Conservation (phyloP, 129 eudicot species). For the Flaveria trinervia region DNA sequence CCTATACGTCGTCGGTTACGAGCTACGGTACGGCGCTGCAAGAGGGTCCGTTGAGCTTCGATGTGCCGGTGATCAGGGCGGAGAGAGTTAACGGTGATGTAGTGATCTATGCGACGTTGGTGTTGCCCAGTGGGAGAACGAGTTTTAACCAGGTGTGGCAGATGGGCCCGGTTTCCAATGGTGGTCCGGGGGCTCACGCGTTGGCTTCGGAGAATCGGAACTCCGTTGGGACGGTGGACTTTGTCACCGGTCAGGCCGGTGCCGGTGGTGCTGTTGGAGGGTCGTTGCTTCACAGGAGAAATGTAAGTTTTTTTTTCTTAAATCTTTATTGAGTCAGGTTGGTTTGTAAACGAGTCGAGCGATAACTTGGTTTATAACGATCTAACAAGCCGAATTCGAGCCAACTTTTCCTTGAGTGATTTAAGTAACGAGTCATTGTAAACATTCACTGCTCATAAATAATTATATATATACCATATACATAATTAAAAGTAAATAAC, state of each 20-base stretch:
- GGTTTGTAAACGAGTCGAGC: too few relatives aligned
- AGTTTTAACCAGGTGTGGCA: slow-evolving; percentile 86
- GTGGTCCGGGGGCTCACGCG: slow-evolving; percentile 40
- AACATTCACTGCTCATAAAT: too few relatives aligned
- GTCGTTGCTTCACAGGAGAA: slow-evolving; percentile 51
- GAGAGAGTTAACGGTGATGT: slow-evolving; percentile 46
- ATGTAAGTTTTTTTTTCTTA: slow-evolving; percentile 46
- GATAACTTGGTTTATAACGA: too few relatives aligned
- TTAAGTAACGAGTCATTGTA: too few relatives aligned
- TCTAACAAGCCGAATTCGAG: too few relatives aligned
- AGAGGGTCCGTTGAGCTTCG: slow-evolving; percentile 49
- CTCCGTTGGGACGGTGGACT: slow-evolving; percentile 60
- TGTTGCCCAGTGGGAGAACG: slow-evolving; percentile 54
- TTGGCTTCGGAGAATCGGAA: slow-evolving; percentile 34
- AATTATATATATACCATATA: too few relatives aligned
- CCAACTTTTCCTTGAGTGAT: too few relatives aligned
- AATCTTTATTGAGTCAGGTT: not conserved
- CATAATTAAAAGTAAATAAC: too few relatives aligned
- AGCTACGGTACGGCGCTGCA: slow-evolving; percentile 26
- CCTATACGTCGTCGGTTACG: slow-evolving; percentile 51
- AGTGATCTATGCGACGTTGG: slow-evolving; percentile 61
- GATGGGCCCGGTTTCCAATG: slow-evolving; percentile 51
- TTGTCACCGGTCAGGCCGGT: slow-evolving; percentile 53
- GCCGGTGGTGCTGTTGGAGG: slow-evolving; percentile 40
- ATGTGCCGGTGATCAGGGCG: slow-evolving; percentile 44